Percentiles rank a stretch among this genome's conserved stretches.
These are phyloP conservation scores for Smallanthus sonchifolius DNA, from an alignment of 129 eudicot species.

Conservation along the genomic window DNA sequence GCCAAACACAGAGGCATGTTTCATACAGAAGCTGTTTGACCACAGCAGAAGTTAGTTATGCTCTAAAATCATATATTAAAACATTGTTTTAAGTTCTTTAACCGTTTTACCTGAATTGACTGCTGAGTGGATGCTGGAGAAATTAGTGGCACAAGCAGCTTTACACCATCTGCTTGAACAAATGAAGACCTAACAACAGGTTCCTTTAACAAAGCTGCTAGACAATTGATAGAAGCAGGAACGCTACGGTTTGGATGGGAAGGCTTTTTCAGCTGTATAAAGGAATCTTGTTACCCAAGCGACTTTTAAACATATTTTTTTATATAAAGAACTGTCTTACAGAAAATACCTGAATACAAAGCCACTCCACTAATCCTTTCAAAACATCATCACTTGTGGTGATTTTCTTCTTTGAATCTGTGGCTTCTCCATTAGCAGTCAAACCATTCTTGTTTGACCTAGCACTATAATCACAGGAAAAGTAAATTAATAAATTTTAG, in stretches of 20 bases:
- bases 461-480: conserved; percentile 39
- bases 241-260: conserved; percentile 79
- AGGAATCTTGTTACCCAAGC: not conserved
- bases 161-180: conserved; percentile 94
- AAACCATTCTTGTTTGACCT: conserved; percentile 50
- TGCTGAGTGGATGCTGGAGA: conserved; percentile 97
- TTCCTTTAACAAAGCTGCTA: conserved; percentile 73
- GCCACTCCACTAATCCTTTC: conserved; percentile 88
- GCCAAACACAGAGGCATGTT: conserved; percentile 96
- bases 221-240: conserved; percentile 67
- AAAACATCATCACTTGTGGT: conserved; percentile 70
- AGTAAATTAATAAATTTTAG: not conserved
- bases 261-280: conserved; percentile 77
- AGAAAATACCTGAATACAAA: conserved; percentile 80
- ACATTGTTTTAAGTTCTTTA: not conserved
- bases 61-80: not conserved
- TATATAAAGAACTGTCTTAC: not conserved
- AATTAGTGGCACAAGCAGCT: conserved; percentile 83
- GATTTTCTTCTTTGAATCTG: conserved; percentile 61
- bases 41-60: conserved; percentile 3
- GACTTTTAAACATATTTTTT: not conserved
- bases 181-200: conserved; percentile 76
- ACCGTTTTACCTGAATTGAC: conserved; percentile 68
- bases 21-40: conserved; percentile 81
- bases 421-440: conserved; percentile 48